phyloP scores from a whole-genome alignment of 169 alveolate genomes.

The Blepharisma undulans region DNA sequence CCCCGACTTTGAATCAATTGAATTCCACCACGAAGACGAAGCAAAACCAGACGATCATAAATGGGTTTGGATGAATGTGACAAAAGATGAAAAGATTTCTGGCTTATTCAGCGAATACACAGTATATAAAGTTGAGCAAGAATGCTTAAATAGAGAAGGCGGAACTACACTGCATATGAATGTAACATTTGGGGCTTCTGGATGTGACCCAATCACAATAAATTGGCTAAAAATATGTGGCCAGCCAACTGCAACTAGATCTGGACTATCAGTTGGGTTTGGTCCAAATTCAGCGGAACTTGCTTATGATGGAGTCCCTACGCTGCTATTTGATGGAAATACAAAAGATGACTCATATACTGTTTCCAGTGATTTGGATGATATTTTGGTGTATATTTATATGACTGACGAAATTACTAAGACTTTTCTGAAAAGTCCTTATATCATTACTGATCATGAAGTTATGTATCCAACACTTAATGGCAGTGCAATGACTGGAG shows the following conservation, averaged over 20 bases:
- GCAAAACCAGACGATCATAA: background rate
- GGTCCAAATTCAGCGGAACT: background rate
- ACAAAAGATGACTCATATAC: conserved; percentile 18
- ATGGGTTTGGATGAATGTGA: conserved; percentile 30
- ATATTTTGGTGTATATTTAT: background rate
- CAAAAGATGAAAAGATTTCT: background rate
- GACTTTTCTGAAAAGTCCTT: conserved; percentile 29
- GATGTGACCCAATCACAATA: conserved; percentile 27
- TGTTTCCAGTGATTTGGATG: background rate
- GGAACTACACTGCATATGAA: background rate
- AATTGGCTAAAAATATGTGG: conserved; percentile 35
- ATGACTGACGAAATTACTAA: background rate
- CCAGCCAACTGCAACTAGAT: conserved; percentile 8
- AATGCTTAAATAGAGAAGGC: conserved; percentile 19
- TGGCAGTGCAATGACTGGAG: conserved; percentile 14
- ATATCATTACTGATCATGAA: conserved; percentile 30
- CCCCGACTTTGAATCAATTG: conserved; percentile 3
- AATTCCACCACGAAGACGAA: conserved; percentile 34
- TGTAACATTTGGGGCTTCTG: conserved; percentile 31
- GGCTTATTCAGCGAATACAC: background rate
- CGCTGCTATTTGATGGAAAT: background rate
- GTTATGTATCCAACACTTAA: conserved; percentile 14
- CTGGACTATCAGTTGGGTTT: background rate
- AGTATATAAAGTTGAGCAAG: conserved; percentile 13
- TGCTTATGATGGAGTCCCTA: background rate